A percentile compares a stretch with the other conserved stretches of the same genome.
Conservation (phyloP, 2,329 filamentous ascomycete genomes). For the Trichoderma sp. region DNA sequence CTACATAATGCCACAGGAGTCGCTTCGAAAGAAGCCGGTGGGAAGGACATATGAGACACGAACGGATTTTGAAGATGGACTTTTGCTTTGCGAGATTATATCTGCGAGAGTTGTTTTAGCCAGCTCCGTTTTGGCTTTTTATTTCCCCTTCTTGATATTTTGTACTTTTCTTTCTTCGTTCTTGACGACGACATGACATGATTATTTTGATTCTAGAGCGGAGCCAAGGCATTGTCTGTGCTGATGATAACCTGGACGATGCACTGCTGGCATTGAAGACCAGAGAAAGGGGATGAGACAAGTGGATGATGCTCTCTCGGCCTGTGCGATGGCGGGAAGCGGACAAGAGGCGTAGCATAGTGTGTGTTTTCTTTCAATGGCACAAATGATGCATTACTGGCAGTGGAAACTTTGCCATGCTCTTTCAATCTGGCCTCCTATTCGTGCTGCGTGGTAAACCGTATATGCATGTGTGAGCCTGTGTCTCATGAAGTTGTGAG, state of each 20-base stretch:
- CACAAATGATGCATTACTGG: constrained; percentile 9
- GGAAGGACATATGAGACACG: constrained; percentile 24
- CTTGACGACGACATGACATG: constrained; percentile 33
- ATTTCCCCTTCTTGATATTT: constrained; percentile 7
- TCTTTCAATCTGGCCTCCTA: background rate
- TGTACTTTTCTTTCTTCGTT: constrained; percentile 26
- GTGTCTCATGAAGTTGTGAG: background rate
- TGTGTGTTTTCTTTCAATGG: constrained; percentile 4
- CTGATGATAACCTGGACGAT: constrained; percentile 19
- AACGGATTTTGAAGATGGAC: constrained; percentile 11
- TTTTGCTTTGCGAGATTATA: constrained; percentile 20
- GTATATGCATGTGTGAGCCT: background rate
- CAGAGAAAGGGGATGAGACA: background rate
- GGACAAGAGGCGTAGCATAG: background rate
- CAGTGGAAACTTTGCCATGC: background rate
- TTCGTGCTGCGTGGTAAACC: background rate
- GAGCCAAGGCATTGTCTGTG: constrained; percentile 25
- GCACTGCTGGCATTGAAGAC: constrained; percentile 20
- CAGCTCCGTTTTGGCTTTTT: constrained; percentile 21
- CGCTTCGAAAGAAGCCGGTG: constrained; percentile 17
- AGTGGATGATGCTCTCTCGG: background rate
- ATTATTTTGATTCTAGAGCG: constrained; percentile 32
- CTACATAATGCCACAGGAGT: constrained; percentile 22
- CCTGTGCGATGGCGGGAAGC: background rate
- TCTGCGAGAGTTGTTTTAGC: constrained; percentile 9